Evolutionary conservation across 257 asterid genomes (phyloP).

Genomic region (Haberlea rhodopensis): DNA sequence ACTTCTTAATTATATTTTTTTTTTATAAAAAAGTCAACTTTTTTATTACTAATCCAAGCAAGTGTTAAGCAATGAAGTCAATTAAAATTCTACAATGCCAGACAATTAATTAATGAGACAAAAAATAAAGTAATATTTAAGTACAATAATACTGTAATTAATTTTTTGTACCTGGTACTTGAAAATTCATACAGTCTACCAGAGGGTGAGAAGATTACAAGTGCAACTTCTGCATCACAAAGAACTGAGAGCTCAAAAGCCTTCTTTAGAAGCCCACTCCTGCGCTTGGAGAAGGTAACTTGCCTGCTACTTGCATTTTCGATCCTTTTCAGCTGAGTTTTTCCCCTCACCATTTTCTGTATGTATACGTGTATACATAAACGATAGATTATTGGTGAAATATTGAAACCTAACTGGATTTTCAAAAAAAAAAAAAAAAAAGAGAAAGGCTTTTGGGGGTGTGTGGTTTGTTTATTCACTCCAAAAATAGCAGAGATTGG

Average conservation of each 20-base stretch:
- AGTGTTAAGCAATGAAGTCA: neutral
- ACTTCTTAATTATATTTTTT: too few species aligned
- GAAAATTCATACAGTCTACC: constrained; percentile 46
- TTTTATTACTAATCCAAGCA: neutral
- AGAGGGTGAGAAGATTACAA: constrained; percentile 36
- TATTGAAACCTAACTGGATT: too few species aligned
- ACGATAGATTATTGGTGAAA: neutral
- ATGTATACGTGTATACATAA: neutral
- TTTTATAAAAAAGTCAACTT: too few species aligned
- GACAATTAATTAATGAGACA: neutral
- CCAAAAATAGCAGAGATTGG: too few species aligned
- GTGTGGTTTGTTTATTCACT: neutral
- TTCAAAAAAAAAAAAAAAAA: too few species aligned
- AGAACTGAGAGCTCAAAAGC: constrained; percentile 52
- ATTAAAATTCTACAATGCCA: too few species aligned
- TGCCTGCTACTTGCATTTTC: constrained; percentile 49
- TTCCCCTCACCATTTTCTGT: constrained; percentile 45
- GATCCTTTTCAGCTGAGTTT: constrained; percentile 45
- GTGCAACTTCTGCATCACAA: constrained; percentile 51
- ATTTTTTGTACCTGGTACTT: constrained; percentile 36
- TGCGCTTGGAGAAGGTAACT: constrained; percentile 47
- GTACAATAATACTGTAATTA: too few species aligned
- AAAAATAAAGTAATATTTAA: neutral
- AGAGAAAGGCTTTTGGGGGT: too few species aligned
- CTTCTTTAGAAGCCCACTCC: constrained; percentile 49